Base-by-base conservation (phyloP, 495 filamentous ascomycete species). In the Hyaloscypha hepaticicola region DNA sequence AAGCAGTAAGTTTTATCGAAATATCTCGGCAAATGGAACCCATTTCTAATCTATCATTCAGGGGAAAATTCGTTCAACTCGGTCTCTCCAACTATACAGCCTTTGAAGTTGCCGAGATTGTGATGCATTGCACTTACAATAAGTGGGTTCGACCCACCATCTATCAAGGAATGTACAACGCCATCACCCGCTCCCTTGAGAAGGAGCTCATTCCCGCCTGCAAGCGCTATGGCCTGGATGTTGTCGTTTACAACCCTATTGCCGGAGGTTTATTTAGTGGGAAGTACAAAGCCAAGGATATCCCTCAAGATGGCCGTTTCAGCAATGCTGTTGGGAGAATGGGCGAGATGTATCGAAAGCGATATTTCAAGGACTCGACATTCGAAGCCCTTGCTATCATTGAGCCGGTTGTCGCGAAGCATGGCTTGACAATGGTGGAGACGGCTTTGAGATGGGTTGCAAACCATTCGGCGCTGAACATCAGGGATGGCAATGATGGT, bases 241-340 rank as follows among this genome's bases (percentile, higher is more conserved):
- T 96, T 26, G 92, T 96, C 27, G 80, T 94, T n/a, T 96, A 97
- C 76, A 96, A 96, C 74, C 93, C 93, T 0, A 78, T 90, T 57
- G 91, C 90, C 11, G 93, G 92, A 5, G 93, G 93, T 0, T 74
- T 96, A 22, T 89, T 96, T 71, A 88, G 87, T 26, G 91, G 93
- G 59, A 95, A 95, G 72, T 93, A 92, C 78, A 93, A 91, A 77
- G 82, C 83, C 38, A 76, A 74, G 29, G 89, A 90, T 72, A 75
- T 88, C 0, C 90, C 90, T 5, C 72, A 74, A 0, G 82, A 86
- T 53, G 92, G 93, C 5, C 83, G 93, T 16, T 96, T 86, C 75
- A 86, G 83, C 61, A 81, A 88, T 61, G 76, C 74, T n/a, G 70
- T 74, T 16, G 58, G 57, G 1, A 72, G 68, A 33, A 74, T 70